Percentiles rank a stretch among this genome's conserved stretches.
Conservation (phyloP, 495 filamentous ascomycete genomes). For the Penicillium silybi region DNA sequence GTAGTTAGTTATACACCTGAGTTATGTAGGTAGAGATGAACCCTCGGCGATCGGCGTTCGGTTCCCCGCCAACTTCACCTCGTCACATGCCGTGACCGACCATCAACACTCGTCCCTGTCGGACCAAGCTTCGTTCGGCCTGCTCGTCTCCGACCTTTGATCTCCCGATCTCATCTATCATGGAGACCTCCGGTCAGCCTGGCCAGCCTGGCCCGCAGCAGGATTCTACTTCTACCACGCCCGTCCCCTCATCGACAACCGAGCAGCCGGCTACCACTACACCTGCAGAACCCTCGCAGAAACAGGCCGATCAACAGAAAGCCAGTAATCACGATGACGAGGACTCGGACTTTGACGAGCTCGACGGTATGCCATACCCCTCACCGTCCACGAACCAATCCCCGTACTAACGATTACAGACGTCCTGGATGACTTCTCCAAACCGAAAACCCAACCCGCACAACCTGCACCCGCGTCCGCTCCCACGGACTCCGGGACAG, state of each 20-base stretch:
- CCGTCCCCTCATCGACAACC: not conserved
- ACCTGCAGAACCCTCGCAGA: conserved; percentile 4
- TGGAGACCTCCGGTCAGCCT: conserved; percentile 7
- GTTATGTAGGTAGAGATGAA: not conserved
- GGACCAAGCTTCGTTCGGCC: not conserved
- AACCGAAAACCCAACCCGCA: conserved; percentile 43
- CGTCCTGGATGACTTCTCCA: conserved; percentile 82
- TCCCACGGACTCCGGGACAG: conserved; percentile 5
- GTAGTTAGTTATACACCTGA: not conserved
- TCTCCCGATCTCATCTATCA: not conserved
- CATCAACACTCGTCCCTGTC: not conserved
- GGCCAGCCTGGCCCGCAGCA: not conserved
- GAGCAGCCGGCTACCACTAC: not conserved
- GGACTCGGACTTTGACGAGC: conserved; percentile 73
- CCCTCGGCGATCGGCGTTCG: conserved; percentile 26
- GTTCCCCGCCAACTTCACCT: conserved; percentile 23
- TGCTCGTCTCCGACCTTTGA: not conserved
- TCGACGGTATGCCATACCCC: conserved; percentile 62
- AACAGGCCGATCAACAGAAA: conserved; percentile 4
- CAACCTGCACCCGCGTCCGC: conserved; percentile 20
- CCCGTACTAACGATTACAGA: conserved; percentile 46
- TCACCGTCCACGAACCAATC: not conserved
- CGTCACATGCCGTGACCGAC: conserved; percentile 21
- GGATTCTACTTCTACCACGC: not conserved
- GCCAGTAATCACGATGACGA: conserved; percentile 36